Base-by-base conservation (phyloP, 805 yeast species). In the Candida chilensis region DNA sequence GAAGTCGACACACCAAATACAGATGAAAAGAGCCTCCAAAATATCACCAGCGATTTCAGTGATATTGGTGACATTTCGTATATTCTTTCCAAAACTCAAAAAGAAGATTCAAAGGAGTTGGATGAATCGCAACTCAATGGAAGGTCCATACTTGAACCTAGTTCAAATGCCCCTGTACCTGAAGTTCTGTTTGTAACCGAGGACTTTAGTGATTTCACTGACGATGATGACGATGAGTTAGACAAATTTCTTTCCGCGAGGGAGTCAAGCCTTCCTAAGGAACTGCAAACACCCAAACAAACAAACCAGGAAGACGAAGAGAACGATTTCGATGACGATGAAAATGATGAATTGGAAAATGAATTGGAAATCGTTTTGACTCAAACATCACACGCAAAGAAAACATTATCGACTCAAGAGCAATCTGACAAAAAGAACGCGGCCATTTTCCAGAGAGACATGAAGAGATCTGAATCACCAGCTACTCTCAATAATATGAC, bases 201-300 rank as follows among this genome's bases (percentile, higher is more conserved):
- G 14, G 25, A 22, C 13, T 12, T n/a, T 7, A 15, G 13, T 22
- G 12, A 7, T 7, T 48, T 54, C 27, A 42, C 48, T 22, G 56
- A 50, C 31, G 59, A 54, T 24, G 37, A 50, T 3, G 59, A 52
- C 31, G 46, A 39, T 20, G 57, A 49, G 24, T 38, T 51, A 14
- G 51, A 48, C 30, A 29, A 30, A 17, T 18, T 40, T 9, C 35
- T 42, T 5, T 16, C 20, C 10, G 34, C 28, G 21, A 4, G 28
- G 27, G 32, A 26, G 16, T 5, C 29, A 20, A 20, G 15, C 26
- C 25, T 18, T 27, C 16, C 12, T 30, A 9, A 31, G 22, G 16
- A 16, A 24, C 5, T 8, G 11, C 10, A 7, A 24, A 15, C 10
- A 5, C 14, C 9, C 14, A 5, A 10, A 12, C 7, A 4, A 16